Evolutionary conservation across 2,329 filamentous ascomycete species (phyloP), one percentile per base, ranked within the genome.

Genomic region (Amphichorda felina): DNA sequence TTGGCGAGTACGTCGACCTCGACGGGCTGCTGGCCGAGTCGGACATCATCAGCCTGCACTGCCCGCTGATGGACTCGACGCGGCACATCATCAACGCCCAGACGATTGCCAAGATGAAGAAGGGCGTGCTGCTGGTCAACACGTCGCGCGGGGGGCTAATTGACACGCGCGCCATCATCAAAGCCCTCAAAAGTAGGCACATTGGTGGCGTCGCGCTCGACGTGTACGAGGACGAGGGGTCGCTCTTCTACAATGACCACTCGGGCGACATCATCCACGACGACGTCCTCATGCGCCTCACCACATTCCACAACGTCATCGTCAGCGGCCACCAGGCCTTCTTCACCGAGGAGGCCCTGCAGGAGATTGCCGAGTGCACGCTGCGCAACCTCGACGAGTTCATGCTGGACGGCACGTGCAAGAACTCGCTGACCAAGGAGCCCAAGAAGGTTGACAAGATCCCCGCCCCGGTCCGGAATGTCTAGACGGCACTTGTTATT

Each of bases 241-340:
- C 60, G 27, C 55, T 80, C 25, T 82, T 82, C 47, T 81, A 81
- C 51, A 66, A 72, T 45, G 76, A 81, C 43, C 73, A 77, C 46
- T 78, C 73, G 5, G 66, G 61, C 11, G 66, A 76, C 41, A 75
- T 81, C 45, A 78, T 81, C 42, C 62, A 80, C 33, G 78, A 82
- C 47, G 76, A 82, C 45, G 61, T 70, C 38, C 59, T 82, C 30
- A 77, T 76, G 67, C 67, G 77, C 5, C 54, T 82, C 41, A 72
- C 77, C 55, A 80, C 75, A 1, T 82, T 82, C 45, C 77, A 68
- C 40, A 82, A 82, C 42, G 77, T 79, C 4, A 51, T 82, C 30
- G 58, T 82, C 40, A 77, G 70, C 42, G 76, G 77, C 0, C 78
- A 82, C 45, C 78, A 82, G 58, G 78, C 73, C 2, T 82, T 82